phyloP scores from a whole-genome alignment of 2,329 filamentous ascomycete genomes.

The Reticulascus tulasneorum region DNA sequence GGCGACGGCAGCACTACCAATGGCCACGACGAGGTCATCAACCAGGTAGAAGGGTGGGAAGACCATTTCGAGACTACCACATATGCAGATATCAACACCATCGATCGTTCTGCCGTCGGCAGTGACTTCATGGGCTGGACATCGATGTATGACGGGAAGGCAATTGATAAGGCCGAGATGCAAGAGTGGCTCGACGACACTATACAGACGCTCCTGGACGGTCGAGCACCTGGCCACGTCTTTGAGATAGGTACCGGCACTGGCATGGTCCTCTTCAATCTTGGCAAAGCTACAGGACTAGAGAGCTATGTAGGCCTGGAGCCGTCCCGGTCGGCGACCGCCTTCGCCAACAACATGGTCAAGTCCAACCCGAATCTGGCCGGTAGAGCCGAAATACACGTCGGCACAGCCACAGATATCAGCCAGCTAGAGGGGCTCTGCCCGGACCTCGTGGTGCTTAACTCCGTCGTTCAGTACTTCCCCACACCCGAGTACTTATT shows the following conservation, averaged over 20 bases:
- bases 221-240: slow-evolving; percentile 11
- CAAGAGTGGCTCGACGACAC: slow-evolving; percentile 27
- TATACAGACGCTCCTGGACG: slow-evolving; percentile 16
- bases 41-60: slow-evolving; percentile 15
- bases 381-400: slow-evolving; percentile 12
- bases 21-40: slow-evolving; percentile 2
- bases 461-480: slow-evolving; percentile 23
- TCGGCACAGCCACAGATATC: slow-evolving; percentile 21
- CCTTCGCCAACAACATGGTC: slow-evolving; percentile 15
- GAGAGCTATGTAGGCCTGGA: slow-evolving; percentile 23
- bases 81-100: slow-evolving; percentile 11
- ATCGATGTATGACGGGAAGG: slow-evolving; percentile 24
- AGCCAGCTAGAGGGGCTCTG: no score
- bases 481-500: slow-evolving; percentile 21
- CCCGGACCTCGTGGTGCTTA: no score
- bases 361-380: slow-evolving; percentile 7
- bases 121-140: slow-evolving; percentile 25
- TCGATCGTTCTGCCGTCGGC: slow-evolving; percentile 12
- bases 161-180: slow-evolving; percentile 23
- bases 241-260: slow-evolving; percentile 24
- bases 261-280: slow-evolving; percentile 27
- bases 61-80: slow-evolving; percentile 13
- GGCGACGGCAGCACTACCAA: not conserved
- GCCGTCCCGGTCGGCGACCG: slow-evolving; percentile 15
- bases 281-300: slow-evolving; percentile 15